phyloP scores from a whole-genome alignment of 768 basidiomycete genomes.

The Amanita molliuscula region DNA sequence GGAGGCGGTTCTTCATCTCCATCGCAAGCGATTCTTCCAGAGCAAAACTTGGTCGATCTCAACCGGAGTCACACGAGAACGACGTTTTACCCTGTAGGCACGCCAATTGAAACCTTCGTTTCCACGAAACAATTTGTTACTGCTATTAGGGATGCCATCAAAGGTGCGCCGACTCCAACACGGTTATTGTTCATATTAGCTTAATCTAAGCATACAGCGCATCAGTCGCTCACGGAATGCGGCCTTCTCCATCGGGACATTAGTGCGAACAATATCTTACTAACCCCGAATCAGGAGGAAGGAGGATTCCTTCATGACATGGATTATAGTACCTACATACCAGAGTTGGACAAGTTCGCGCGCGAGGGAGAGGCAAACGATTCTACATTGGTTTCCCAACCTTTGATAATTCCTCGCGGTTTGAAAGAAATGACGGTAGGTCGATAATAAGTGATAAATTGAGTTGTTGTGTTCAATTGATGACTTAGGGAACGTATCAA shows the following conservation, averaged over 20 bases:
- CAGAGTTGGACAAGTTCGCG: background rate
- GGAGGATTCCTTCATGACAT: slow-evolving; percentile 3
- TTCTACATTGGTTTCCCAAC: background rate
- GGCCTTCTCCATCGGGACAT: slow-evolving; percentile 2
- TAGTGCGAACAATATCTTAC: slow-evolving; percentile 1
- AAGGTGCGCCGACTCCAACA: background rate
- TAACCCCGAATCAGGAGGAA: background rate
- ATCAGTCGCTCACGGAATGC: background rate
- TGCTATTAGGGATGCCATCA: background rate
- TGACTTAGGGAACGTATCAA: background rate
- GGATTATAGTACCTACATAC: background rate
- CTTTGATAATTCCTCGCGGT: background rate
- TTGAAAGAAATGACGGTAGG: background rate
- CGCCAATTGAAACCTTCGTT: background rate
- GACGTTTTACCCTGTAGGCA: background rate
- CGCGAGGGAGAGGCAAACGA: background rate
- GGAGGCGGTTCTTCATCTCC: background rate
- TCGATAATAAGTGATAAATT: background rate
- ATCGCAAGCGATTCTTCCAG: background rate
- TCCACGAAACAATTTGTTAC: background rate
- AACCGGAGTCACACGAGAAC: background rate
- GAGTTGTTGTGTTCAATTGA: background rate
- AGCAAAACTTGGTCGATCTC: background rate
- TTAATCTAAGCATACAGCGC: background rate
- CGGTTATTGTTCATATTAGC: background rate